Base-by-base conservation (phyloP, 108 stramenopile species). In the Aurantiochytrium sp. region DNA sequence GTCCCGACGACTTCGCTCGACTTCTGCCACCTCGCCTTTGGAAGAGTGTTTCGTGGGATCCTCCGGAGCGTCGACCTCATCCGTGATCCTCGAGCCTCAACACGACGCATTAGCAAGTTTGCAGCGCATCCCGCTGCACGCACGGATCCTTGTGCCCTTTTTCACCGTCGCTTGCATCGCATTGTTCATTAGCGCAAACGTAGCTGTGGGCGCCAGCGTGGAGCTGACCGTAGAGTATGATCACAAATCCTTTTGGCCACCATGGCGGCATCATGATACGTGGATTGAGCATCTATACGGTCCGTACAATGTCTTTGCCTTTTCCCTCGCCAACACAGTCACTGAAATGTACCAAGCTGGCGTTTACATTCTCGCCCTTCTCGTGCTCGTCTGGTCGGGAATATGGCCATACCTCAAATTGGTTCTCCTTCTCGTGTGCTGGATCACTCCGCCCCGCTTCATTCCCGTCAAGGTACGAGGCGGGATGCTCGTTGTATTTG, bases 331-430 rank as follows among this genome's bases (percentile, higher is more conserved):
- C 5, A 95, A 96, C 12, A 96, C 97, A 35, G 89, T 96, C n/a
- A 58, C 87, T 14, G 96, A 97, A 72, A 94, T 98, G 95, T 93
- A 90, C 71, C 57, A 92, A 23, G 97, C 97, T 3, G 93, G 95
- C 51, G 96, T 98, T 5, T 98, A 97, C 89, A 90, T 96, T 23
- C 88, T 98, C 59, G 92, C 97, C 59, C 76, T 96, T 21, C 89
- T 97, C 88, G 96, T 98, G 18, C 89, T 96, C 28, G 92, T 95
- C 25, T 97, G 96, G 88, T 95, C 95, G 88, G 97, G 97, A 0
- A 91, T 95, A 29, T 98, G 97, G 97, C 97, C 97, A 0, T 98
- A 98, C 72, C 88, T 94, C 12, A 98, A 98, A 90, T 89, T 98
- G 16, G 51, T 95, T 1, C 91, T 94, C 44, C 94, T 97, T 94